Evolutionary conservation across 441 rosid species (phyloP), one percentile per base, ranked within the genome.

Genomic region (Bruguiera hainesii): DNA sequence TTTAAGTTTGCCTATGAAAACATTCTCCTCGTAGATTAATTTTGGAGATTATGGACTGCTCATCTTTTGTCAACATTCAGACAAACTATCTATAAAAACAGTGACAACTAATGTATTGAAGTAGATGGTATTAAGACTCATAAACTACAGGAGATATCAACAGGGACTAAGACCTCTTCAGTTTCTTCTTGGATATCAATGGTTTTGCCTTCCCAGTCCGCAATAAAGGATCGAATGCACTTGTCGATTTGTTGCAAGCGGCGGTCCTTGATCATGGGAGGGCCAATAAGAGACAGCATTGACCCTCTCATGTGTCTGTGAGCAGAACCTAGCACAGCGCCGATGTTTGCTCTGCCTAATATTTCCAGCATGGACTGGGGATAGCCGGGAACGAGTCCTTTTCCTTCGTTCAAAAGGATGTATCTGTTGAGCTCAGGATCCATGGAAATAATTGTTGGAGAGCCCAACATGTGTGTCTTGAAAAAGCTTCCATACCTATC

Each of bases 331-430:
- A 85, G 85, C 35, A 92, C 98, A 6, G 91, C 90, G 0, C 91
- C 91, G 39, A 92, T 87, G 82, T 92, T 92, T 76, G 80, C 69
- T 76, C 77, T 83, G 6, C 98, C 98, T 13, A 92, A 78, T 55
- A 90, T 85, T 59, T 92, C 95, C 7, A 85, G 81, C 89, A 83
- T 83, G 37, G 98, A 88, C 61, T 87, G 82, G 8, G 98, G 95
- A 64, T 92, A 92, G 50, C 98, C 98, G 25, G 98, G 90, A 46
- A 89, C 96, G n/a, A 92, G 70, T 0, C 98, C 98, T 76, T 83
- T 92, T 1, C 81, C 75, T 77, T 92, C 95, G 55, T 83, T 89
- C 85, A 87, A 69, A 20, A 90, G 74, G 56, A 92, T 85, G 80
- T 80, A 85, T 73, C 84, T 81, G 68, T 89, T 92, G 31, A 89